Base-by-base conservation (phyloP, 2,329 filamentous ascomycete genomes). In the Cercospora janseana region DNA sequence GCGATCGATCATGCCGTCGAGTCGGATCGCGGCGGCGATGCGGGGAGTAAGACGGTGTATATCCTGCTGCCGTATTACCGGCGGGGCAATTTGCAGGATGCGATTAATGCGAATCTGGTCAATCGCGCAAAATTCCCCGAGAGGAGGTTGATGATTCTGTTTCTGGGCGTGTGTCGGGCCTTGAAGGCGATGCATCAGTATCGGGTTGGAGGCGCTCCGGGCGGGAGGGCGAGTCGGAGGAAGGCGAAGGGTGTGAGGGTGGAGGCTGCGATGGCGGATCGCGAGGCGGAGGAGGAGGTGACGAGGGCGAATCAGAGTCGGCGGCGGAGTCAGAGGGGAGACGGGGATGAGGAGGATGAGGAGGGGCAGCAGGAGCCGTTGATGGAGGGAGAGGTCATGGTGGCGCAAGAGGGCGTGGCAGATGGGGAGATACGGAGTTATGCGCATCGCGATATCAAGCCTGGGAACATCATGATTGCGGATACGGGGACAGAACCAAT, bases 401-500 rank as follows among this genome's bases (percentile, higher is more conserved):
- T 80, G 34, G 80, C 80, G 53, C 82, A 86, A 60, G 81, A 85
- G 57, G 84, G 87, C 3, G 78, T 84, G 38, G 79, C 80, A 34
- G 81, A 84, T 7, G 86, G 87, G 10, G 81, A 83, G 51, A 75
- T 81, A 54, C 79, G 87, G 60, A 88, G 90, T 15, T 98, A 95
- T 69, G 88, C 93, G 55, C 93, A 98, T 71, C 79, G 93, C 60
- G 93, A 98, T 71, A 95, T 98, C 69, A 98, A 98, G 71, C 93
- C 93, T 63, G 92, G 90, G 51, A 98, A 98, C 72, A 95, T 98
- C 66, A 98, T 98, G 93, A 95, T 98, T 60, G 86, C 88, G 59
- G 92, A 97, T 68, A 83, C 89, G 62, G 93, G 93, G 60, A 80
- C 83, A 52, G 85, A 84, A 23, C 92, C 93, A 2, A 93, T 98